Base-by-base conservation (phyloP, 768 basidiomycete species). In the Xerocomus spinulosus region DNA sequence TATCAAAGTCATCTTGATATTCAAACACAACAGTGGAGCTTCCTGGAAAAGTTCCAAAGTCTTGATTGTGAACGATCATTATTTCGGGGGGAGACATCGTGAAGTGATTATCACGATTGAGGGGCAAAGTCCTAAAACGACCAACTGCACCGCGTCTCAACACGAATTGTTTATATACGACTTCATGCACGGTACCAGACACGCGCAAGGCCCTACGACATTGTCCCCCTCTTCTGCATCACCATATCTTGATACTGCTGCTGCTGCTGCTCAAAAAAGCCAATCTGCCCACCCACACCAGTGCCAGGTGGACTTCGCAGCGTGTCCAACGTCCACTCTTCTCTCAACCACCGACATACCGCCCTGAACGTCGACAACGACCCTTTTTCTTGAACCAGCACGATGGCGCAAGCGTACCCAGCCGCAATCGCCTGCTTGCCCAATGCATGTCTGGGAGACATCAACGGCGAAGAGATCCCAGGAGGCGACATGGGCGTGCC, bases 361-460 rank as follows among this genome's bases (percentile, higher is more conserved):
- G 76, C 70, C 66, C 83, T 85, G 73, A 96, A 95, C 38, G 87
- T 84, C 46, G 90, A 85, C 61, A 87, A 76, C 6, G 92, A 89
- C 21, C 94, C 94, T 67, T 92, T 96, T 73, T 96, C 93, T 54
- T 89, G 83, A 20, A 88, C 77, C 56, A 98, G 70, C 46, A 83
- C 81, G 51, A 94, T 78, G 35, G 81, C 81, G 35, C 86, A 87
- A 46, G 73, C 63, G 54, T 73, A 79, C n/a, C 59, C 65, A 9
- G 47, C 44, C 26, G 50, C 46, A 26, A 62, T 59, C 26, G 46
- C 42, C 4, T 65, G 63, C 38, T 56, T 66, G 29, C 55, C 58
- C 50, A 58, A 36, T 42, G 56, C 67, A 38, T 64, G 55, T 32
- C 61, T 55, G 50, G 64, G 57, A 42, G 62, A 50, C 57, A 55